Conservation (phyloP, 1,284 basidiomycete species). For the Leccinum griseonigrum region DNA sequence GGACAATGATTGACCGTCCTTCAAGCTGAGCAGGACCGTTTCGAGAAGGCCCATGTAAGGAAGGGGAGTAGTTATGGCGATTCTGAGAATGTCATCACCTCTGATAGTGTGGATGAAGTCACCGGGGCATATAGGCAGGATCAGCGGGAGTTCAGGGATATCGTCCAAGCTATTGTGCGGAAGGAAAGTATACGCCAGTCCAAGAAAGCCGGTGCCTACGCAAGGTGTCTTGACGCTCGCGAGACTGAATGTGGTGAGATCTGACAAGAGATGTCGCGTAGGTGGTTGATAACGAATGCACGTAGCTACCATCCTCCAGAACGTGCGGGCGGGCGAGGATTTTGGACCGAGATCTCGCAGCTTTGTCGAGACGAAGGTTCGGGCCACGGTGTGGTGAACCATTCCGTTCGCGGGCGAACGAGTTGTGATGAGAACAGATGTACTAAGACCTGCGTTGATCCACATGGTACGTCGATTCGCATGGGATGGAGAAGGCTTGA, state of each 20-base stretch:
- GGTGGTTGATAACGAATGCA: conserved; percentile 28
- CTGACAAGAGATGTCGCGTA: conserved; percentile 21
- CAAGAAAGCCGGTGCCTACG: conserved; percentile 26
- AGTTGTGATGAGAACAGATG: conserved; percentile 27
- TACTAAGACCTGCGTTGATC: conserved; percentile 30
- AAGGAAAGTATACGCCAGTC: conserved; percentile 13
- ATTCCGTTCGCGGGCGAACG: conserved; percentile 27
- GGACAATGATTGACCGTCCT: conserved; percentile 25
- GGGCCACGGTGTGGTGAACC: conserved; percentile 28
- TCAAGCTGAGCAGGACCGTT: conserved; percentile 20
- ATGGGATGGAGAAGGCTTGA: not conserved
- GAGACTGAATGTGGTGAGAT: conserved; percentile 26
- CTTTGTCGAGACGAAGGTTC: conserved; percentile 27
- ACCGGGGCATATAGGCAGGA: conserved; percentile 17
- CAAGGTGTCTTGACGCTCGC: conserved; percentile 23
- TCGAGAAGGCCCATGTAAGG: conserved; percentile 23
- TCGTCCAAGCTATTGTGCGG: conserved; percentile 13
- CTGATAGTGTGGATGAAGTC: not conserved
- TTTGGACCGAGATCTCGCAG: conserved; percentile 28
- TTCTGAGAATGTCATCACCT: conserved; percentile 12
- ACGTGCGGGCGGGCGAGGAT: conserved; percentile 19
- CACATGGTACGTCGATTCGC: conserved; percentile 19
- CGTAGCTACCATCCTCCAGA: conserved; percentile 27
- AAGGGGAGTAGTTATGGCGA: conserved; percentile 23
- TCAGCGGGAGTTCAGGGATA: conserved; percentile 19